Conservation (phyloP, 2,329 filamentous ascomycete species). For the Ilyonectria robusta region DNA sequence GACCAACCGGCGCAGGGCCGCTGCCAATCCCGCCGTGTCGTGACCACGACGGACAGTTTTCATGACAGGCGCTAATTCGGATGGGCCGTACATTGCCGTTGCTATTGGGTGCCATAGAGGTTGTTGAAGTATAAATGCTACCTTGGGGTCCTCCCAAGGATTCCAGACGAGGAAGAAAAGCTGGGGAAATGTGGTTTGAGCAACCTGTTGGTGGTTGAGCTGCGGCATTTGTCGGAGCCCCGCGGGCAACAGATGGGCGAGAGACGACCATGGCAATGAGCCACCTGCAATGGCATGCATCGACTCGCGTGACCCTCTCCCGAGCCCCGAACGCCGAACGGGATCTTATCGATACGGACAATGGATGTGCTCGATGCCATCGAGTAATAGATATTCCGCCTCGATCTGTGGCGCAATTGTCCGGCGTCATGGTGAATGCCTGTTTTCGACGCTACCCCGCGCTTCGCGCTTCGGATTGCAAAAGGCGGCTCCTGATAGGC, state of each 20-base stretch:
- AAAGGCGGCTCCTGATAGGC: constrained; percentile 45
- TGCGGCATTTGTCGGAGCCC: not conserved
- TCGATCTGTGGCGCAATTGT: constrained; percentile 37
- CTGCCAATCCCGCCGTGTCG: not conserved
- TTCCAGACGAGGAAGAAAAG: constrained; percentile 3
- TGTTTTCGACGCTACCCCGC: constrained; percentile 32
- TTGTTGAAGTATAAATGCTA: not conserved
- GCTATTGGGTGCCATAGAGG: constrained; percentile 7
- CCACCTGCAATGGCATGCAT: constrained; percentile 5
- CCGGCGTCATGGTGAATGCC: constrained; percentile 36
- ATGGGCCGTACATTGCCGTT: not conserved
- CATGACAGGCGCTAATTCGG: not conserved
- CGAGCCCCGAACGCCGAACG: not conserved
- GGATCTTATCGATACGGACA: constrained; percentile 31
- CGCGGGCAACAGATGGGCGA: not conserved
- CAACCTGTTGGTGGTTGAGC: not conserved
- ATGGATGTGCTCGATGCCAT: constrained; percentile 40
- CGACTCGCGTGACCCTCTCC: not conserved
- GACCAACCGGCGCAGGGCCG: constrained; percentile 17
- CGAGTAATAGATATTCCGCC: constrained; percentile 35
- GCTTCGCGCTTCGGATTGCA: constrained; percentile 39
- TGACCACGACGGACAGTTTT: not conserved
- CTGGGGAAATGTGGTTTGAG: not conserved
- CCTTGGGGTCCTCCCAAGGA: not conserved
- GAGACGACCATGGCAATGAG: not conserved